Base-by-base conservation (phyloP, 2,329 filamentous ascomycete genomes). In the Epichloe festucae region DNA sequence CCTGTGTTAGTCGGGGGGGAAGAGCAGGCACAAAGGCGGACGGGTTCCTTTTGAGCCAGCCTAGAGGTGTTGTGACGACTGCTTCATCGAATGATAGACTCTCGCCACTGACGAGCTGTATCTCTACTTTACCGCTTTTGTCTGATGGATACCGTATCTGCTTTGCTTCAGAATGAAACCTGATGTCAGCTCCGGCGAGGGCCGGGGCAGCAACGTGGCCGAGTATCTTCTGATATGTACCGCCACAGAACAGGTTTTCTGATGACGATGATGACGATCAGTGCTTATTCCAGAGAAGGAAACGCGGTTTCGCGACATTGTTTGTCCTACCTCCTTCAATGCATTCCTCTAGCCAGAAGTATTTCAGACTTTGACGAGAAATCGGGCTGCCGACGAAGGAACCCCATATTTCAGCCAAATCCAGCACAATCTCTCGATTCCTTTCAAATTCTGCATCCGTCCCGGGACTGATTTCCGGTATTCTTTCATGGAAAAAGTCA, bases 291-390 rank as follows among this genome's bases (percentile, higher is more conserved):
- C 27, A 10, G 27, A 31, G 27, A 31, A 31, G 27, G 10, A 31
- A 31, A 31, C 27, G 27, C 8, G 27, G 27, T 10, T 10, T 31
- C 7, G 27, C 27, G 27, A 31, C 7, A 31, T 35, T 42, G 5
- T 5, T 35, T 34, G 3, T 42, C 70, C 58, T 62, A 79, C 79
- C 77, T 45, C 84, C 85, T 61, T 88, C 84, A 49, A 89, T 82
- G 57, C 83, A 87, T 65, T 89, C 84, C 62, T 89, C 85, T 5
- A 89, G 63, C 83, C 84, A 88, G 63, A 88, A 86, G 67, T 81
- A 89, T 67, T 82, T 86, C 35, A 89, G 69, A 58, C 83, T 87
- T 63, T 89, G 85, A 27, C 62, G 75, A 49, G 73, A 67, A 8
- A 86, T 71, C 0, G 79, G 75, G 53, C 76, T 83, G 14, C 85